Evolutionary conservation across 805 yeast species (phyloP), one percentile per base, ranked within the genome.

Genomic region (Candida glaebosa): DNA sequence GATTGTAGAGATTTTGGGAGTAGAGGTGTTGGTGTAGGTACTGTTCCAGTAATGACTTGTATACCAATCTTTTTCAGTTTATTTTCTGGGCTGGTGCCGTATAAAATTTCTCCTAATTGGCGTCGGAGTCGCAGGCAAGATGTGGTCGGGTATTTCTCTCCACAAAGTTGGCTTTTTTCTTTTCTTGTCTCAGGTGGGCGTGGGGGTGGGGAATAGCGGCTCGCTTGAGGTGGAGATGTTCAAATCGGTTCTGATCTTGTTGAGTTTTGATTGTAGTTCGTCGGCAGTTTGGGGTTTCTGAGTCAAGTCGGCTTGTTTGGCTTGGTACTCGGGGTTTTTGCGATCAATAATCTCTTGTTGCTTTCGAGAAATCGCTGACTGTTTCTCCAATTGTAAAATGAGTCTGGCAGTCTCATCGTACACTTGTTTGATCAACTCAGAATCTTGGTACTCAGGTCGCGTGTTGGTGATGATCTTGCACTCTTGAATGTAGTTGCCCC

Each of bases 401-500:
- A 74, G 56, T 42, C 68, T 63, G 39, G 69, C 82, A 0, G 96
- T 87, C 38, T 70, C 69, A 18, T 79, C 84, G 51, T 65, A 87
- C 5, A 90, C 54, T 38, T 65, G 44, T 44, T 74, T 69, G 54
- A 85, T 93, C 42, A 87, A 60, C 35, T 72, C 81, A 14, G 54
- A 70, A 54, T 85, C 85, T 15, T 70, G 64, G 42, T 81, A 75
- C 59, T 90, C 97, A 32, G 65, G 59, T 49, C 95, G 73, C 77
- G 79, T 48, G 41, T 60, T 58, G 44, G 79, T 68, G 44, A 65
- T 53, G n/a, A 78, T 57, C 12, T 69, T 63, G 60, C 96, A 87
- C 53, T 90, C 93, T 37, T 84, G 82, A 41, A 88, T 68, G 55
- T 84, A 78, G 40, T 79, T 72, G 3, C 87, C 93, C 17, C 91